A percentile compares a stretch with the other conserved stretches of the same genome.
phyloP scores from a whole-genome alignment of 108 stramenopile genomes.

The Skeletonema costatum region DNA sequence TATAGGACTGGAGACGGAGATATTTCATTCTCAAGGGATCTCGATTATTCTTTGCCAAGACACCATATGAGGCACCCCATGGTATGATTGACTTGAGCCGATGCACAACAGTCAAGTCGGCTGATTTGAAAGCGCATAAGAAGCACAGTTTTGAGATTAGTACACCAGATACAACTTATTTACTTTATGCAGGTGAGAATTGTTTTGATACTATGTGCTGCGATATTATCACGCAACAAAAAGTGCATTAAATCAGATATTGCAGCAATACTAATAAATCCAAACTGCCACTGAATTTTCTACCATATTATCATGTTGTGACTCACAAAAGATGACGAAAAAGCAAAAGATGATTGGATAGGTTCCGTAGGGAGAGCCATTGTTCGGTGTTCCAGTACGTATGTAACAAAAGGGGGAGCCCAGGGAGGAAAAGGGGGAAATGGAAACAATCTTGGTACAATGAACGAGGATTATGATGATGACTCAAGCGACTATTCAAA shows the following conservation, averaged over 20 bases:
- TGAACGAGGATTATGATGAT: constrained; percentile 57
- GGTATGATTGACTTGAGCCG: constrained; percentile 94
- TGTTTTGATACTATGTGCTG: neutral
- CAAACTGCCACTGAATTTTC: neutral
- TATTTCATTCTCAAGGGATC: constrained; percentile 99
- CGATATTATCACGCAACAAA: neutral
- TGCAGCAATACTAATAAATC: neutral
- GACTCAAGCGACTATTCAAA: constrained; percentile 78
- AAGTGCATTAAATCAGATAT: neutral
- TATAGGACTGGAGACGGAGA: constrained; percentile 96
- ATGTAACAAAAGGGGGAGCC: constrained; percentile 43
- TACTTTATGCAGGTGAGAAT: constrained; percentile 85
- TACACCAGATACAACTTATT: constrained; percentile 93
- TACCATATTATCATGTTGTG: neutral
- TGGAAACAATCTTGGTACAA: constrained; percentile 20
- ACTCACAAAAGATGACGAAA: constrained; percentile 85
- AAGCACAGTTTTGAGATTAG: constrained; percentile 97
- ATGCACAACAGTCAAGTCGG: constrained; percentile 99
- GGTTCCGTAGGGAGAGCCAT: constrained; percentile 98
- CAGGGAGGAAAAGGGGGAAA: constrained; percentile 19
- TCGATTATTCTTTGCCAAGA: constrained; percentile 95
- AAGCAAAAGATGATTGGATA: constrained; percentile 99
- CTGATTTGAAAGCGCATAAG: constrained; percentile 94
- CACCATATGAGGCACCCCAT: constrained; percentile 73
- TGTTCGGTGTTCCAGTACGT: constrained; percentile 90